Conservation (phyloP, 2,329 filamentous ascomycete genomes). For the Trichoderma hamatum region DNA sequence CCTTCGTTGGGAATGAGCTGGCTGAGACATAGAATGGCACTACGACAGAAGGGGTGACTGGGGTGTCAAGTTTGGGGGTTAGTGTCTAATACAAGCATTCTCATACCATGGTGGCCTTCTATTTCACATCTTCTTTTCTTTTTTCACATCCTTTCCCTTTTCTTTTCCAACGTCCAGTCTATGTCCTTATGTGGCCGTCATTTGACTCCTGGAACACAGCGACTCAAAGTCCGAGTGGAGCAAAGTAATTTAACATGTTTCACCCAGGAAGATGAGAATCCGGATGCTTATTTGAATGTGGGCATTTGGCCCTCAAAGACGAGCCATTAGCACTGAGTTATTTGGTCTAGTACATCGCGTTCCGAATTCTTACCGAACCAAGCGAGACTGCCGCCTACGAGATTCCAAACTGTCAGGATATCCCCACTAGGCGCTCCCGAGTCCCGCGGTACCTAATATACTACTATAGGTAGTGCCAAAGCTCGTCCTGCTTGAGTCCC, state of each 20-base stretch:
- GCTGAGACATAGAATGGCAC: constrained; percentile 15
- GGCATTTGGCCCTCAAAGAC: not conserved
- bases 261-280: not conserved
- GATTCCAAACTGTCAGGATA: not conserved
- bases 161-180: not conserved
- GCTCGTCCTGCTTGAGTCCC: constrained; percentile 2
- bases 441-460: not conserved
- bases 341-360: not conserved
- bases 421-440: not conserved
- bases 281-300: not conserved
- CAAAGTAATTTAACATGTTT: not conserved
- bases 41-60: not conserved
- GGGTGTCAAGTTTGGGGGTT: constrained; percentile 15
- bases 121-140: not conserved
- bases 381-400: not conserved
- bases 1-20: constrained; percentile 4
- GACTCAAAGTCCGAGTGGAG: not conserved
- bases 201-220: not conserved
- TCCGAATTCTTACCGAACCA: not conserved
- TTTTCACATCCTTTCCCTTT: not conserved
- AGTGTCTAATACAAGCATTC: not conserved
- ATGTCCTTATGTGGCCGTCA: not conserved
- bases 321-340: not conserved
- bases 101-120: not conserved
- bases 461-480: not conserved